Conservation (phyloP, 371 early-diverging fungal species). For the Blakeslea trispora region DNA sequence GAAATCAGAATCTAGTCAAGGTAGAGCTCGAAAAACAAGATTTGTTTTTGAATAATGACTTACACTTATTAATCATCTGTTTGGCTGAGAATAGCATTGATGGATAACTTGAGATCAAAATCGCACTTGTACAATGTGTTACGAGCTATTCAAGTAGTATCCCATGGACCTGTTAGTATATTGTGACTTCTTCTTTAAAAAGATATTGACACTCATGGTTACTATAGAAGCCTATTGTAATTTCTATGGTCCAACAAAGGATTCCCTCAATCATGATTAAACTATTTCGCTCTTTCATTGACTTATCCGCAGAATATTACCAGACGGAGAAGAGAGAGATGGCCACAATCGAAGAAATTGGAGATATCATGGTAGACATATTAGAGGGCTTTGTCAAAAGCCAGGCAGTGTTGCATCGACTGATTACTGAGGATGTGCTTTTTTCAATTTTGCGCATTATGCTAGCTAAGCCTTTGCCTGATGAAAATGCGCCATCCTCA, state of each 20-base stretch:
- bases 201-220: no score
- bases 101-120: conserved; percentile 46
- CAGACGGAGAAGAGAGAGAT: conserved; percentile 14
- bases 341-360: conserved; percentile 30
- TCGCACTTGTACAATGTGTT: conserved; percentile 44
- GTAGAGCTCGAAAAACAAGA: conserved; percentile 15
- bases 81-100: conserved; percentile 32
- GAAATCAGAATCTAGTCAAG: conserved; percentile 46
- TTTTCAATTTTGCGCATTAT: conserved; percentile 46
- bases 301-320: conserved; percentile 30
- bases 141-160: conserved; percentile 36
- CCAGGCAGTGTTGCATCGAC: conserved; percentile 32
- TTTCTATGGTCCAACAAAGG: conserved; percentile 45
- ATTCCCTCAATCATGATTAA: conserved; percentile 52
- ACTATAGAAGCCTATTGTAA: conserved; percentile 30
- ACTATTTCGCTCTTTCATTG: conserved; percentile 50
- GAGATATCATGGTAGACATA: conserved; percentile 35
- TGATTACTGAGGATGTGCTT: conserved; percentile 48
- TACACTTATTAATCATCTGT: background rate
- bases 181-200: background rate
- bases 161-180: conserved; percentile 46
- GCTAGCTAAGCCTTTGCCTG: conserved; percentile 32
- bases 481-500: background rate
- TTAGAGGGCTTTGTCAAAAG: conserved; percentile 42
- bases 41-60: background rate